These are phyloP conservation scores for Claviceps monticola DNA, from an alignment of 2,329 filamentous ascomycete genomes.

Conservation along the genomic window DNA sequence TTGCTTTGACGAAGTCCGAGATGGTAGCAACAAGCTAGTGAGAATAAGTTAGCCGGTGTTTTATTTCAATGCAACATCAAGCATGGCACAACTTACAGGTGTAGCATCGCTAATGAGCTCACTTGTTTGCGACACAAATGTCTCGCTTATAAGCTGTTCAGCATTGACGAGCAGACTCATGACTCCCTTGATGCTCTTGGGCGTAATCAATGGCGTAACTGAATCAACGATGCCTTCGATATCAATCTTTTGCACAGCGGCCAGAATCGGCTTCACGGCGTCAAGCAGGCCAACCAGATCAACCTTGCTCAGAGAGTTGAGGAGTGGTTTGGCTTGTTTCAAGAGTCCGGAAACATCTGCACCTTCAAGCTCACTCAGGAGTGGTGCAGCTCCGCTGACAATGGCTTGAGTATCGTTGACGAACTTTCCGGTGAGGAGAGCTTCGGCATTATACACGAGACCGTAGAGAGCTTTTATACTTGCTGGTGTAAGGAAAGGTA, in stretches of 20 bases:
- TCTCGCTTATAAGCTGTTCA: conserved; percentile 20
- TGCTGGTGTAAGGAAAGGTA: conserved; percentile 21
- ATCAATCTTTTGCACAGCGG: conserved; percentile 24
- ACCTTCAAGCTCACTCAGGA: conserved; percentile 20
- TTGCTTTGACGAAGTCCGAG: conserved; percentile 19
- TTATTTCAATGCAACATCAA: not conserved
- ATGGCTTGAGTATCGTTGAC: conserved; percentile 28
- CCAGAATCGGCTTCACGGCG: conserved; percentile 22
- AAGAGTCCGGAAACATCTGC: conserved; percentile 25
- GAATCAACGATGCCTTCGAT: conserved; percentile 21
- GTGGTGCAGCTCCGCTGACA: conserved; percentile 22
- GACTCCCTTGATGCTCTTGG: conserved; percentile 22
- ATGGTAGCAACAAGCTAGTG: conserved; percentile 19
- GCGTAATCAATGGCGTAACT: conserved; percentile 26
- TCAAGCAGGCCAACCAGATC: conserved; percentile 21
- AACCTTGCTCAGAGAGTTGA: conserved; percentile 20
- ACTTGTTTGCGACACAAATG: conserved; percentile 27
- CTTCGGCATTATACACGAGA: conserved; percentile 23
- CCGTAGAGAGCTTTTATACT: conserved; percentile 22
- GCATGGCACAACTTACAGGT: conserved; percentile 18
- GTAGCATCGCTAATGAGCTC: conserved; percentile 30
- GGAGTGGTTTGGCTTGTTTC: conserved; percentile 21
- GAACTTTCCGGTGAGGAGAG: conserved; percentile 23
- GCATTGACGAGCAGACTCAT: conserved; percentile 25
- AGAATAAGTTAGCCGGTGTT: not conserved